phyloP scores from a whole-genome alignment of 2,329 filamentous ascomycete species.

The Colletotrichum tofieldiae region DNA sequence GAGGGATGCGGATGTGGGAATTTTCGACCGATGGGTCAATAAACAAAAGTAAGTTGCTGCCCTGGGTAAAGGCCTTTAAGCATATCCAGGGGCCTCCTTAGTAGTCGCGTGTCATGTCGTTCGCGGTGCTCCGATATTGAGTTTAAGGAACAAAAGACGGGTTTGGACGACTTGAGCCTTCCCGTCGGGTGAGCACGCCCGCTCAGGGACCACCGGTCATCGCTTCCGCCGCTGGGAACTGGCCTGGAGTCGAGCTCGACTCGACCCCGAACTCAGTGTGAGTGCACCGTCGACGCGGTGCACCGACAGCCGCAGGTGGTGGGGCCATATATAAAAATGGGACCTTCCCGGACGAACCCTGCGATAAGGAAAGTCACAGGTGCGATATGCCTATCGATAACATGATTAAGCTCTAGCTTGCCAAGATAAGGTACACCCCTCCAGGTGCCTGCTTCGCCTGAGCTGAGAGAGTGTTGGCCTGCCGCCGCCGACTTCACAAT shows the following conservation, averaged over 20 bases:
- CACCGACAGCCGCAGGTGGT: not conserved
- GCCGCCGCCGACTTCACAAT: slow-evolving; percentile 4
- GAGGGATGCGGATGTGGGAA: not conserved
- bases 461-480: not conserved
- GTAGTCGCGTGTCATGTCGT: not conserved
- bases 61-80: not conserved
- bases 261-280: not conserved
- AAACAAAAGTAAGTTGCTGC: not conserved
- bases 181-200: slow-evolving; percentile 25
- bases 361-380: not conserved
- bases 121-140: slow-evolving; percentile 18
- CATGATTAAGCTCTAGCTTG: not conserved
- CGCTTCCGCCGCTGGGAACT: slow-evolving; percentile 1
- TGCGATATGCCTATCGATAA: slow-evolving; percentile 22
- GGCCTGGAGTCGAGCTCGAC: slow-evolving; percentile 6
- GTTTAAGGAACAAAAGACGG: slow-evolving; percentile 13
- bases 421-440: not conserved
- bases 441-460: slow-evolving; percentile 14
- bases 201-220: slow-evolving; percentile 19
- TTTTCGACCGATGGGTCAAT: not conserved
- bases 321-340: not conserved
- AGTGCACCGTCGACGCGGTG: too few relatives aligned
- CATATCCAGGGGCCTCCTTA: not conserved
- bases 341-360: not conserved
- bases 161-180: slow-evolving; percentile 30